Conservation (phyloP, 106 monocot species). For the Cymbidium sinense region DNA sequence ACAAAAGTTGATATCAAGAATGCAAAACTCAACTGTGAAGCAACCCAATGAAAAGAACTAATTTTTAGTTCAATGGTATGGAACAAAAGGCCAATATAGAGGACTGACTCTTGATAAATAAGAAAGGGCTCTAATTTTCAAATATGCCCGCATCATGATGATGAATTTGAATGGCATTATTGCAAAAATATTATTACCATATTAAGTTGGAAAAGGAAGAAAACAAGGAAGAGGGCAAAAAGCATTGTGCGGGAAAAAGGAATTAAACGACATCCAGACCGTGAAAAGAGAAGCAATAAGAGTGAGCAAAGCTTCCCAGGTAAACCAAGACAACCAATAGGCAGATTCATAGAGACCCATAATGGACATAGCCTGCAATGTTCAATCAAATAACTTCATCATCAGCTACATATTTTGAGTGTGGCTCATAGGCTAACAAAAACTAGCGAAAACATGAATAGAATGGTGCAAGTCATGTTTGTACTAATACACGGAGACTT, state of each 20-base stretch:
- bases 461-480: neutral
- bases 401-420: neutral
- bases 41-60: neutral
- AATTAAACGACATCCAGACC: slow-evolving; percentile 97
- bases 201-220: slow-evolving; percentile 92
- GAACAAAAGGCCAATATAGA: neutral
- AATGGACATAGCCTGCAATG: slow-evolving; percentile 83
- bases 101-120: neutral
- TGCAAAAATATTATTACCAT: slow-evolving; percentile 57
- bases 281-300: slow-evolving; percentile 57
- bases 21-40: slow-evolving; percentile 76
- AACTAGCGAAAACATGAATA: neutral
- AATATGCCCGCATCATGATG: neutral
- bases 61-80: neutral
- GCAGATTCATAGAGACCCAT: slow-evolving; percentile 98
- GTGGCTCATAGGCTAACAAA: neutral
- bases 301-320: slow-evolving; percentile 81
- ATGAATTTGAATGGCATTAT: neutral
- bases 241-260: slow-evolving; percentile 82
- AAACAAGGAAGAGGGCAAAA: slow-evolving; percentile 66
- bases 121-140: neutral
- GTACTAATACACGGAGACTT: slow-evolving; percentile 63
- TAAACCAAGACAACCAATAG: slow-evolving; percentile 91
- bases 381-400: neutral
- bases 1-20: slow-evolving; percentile 91